Base-by-base conservation (phyloP, 768 basidiomycete genomes). In the Termitomyces sp. region DNA sequence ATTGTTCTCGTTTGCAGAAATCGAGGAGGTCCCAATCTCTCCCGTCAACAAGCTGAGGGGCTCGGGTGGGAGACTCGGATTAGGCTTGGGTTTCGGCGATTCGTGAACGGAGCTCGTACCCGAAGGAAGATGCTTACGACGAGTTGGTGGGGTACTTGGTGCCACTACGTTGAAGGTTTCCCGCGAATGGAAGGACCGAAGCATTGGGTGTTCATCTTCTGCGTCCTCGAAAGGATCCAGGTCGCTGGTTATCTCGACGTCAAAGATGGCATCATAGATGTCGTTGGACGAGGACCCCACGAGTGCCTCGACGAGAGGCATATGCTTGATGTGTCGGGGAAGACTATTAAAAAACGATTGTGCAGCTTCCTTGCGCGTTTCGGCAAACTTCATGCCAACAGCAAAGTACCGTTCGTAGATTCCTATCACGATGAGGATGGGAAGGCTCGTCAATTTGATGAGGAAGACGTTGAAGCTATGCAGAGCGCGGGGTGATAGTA, bases 401-500 rank as follows among this genome's bases (percentile, higher is more conserved):
- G 80, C 76, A 22, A 90, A 72, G 66, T 83, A 84, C 2, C 93
- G 82, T 72, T 97, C 95, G 70, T 95, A 94, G 10, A 87, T 67
- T 7, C 84, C 85, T 58, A 97, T 94, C 51, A 79, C 67, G 32
- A 95, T 68, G 27, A 97, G 81, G 48, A 87, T 82, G 0, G 93
- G 94, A 66, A 95, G 87, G 34, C 86, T 89, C 18, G 94, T 95
- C 16, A 89, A 56, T 60, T 85, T 89, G 71, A 97, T 93, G 51
- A 93, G 77, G 68, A 93, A 87, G 3, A 95, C 93, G 63, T 96
- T 96, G 36, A 82, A 74, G 1, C 87, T 80, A 66, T 97, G 95
- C n/a, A 96, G 73, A 10, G 83, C 79, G 37, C 91, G 82, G 2
- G 93, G 91, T 3, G 87, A 80, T 16, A 93, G 72, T 40, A 91